Evolutionary conservation across 192 early-diverging fungal species (phyloP).

Genomic region (Backusella tarrabulga): DNA sequence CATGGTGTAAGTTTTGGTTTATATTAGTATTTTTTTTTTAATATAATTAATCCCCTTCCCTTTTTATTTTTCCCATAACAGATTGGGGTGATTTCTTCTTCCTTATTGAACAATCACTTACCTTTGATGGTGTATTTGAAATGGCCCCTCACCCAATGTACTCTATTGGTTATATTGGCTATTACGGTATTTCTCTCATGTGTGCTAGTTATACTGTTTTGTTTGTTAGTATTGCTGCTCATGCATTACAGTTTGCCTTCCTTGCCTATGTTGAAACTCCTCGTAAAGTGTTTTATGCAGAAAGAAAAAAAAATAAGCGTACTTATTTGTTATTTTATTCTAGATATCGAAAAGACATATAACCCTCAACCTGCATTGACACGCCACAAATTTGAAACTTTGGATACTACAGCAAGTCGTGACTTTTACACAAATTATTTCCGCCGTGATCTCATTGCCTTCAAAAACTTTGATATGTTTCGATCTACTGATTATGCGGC

Average conservation of each 20-base stretch:
- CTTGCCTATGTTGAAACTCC: slow-evolving; percentile 91
- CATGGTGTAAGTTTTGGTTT: slow-evolving; percentile 79
- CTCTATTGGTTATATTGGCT: slow-evolving; percentile 95
- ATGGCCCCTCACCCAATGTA: slow-evolving; percentile 99
- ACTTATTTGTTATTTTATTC: neutral
- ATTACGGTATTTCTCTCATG: slow-evolving; percentile 93
- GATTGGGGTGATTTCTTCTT: slow-evolving; percentile 99
- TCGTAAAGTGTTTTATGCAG: slow-evolving; percentile 46
- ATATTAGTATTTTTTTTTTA: neutral
- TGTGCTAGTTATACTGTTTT: slow-evolving; percentile 90
- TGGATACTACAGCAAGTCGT: slow-evolving; percentile 16
- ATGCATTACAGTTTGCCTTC: slow-evolving; percentile 87
- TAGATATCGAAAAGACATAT: slow-evolving; percentile 64
- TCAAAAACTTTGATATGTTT: slow-evolving; percentile 91
- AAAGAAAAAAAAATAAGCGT: neutral
- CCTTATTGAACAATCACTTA: slow-evolving; percentile 84
- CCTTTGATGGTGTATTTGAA: slow-evolving; percentile 93
- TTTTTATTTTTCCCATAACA: slow-evolving; percentile 27
- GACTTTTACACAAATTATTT: slow-evolving; percentile 74
- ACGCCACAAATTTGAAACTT: slow-evolving; percentile 20
- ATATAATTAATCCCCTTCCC: neutral
- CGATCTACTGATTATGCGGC: slow-evolving; percentile 83
- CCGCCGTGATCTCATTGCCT: slow-evolving; percentile 80
- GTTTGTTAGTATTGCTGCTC: slow-evolving; percentile 85
- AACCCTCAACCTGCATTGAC: slow-evolving; percentile 44